Base-by-base conservation (phyloP, 768 basidiomycete species). In the Lactarius pseudohatsudake region DNA sequence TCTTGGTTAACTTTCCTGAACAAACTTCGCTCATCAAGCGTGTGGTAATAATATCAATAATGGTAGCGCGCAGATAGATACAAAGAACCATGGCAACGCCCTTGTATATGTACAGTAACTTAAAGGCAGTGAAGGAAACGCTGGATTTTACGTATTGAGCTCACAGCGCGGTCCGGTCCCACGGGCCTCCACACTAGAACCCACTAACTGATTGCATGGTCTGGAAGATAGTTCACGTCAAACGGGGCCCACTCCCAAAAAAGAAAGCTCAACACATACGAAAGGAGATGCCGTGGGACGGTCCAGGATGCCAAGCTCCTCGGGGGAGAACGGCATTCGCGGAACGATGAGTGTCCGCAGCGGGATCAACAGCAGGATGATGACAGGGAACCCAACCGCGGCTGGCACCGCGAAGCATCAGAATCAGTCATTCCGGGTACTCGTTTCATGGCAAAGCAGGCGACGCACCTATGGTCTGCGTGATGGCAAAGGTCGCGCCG, bases 341-440 rank as follows among this genome's bases (percentile, higher is more conserved):
- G 95, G 93, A 16, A 96, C 81, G n/a, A 91, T 70, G 64, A 81
- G 78, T 30, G 85, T 81, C 57, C 95, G 83, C 15, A 95, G 67
- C 0, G 95, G 96, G 28, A 96, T 81, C 16, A 97, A 82, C 45
- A 92, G 76, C 74, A 92, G 84, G 72, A 96, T 95, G 72, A 97
- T 85, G 59, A 96, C 82, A 0, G 95, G 94, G 75, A 97, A 97
- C 0, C 89, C 93, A 65, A 96, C 94, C 4, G 93, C 94, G 50
- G 91, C 94, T 88, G 64, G 10, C 22, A 20, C 50, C 30, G 15
- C 18, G 58, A 56, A 20, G 26, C 11, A 43, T 59, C 40, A 11
- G 26, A 8, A 43, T 59, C 34, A 62, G 34, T 32, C 18, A 61
- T 16, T 8, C 56, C 28, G 34, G 34, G 6, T 16, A 28, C 26